Base-by-base conservation (phyloP, 202 grass and related monocot species). In the Setaria italica region DNA sequence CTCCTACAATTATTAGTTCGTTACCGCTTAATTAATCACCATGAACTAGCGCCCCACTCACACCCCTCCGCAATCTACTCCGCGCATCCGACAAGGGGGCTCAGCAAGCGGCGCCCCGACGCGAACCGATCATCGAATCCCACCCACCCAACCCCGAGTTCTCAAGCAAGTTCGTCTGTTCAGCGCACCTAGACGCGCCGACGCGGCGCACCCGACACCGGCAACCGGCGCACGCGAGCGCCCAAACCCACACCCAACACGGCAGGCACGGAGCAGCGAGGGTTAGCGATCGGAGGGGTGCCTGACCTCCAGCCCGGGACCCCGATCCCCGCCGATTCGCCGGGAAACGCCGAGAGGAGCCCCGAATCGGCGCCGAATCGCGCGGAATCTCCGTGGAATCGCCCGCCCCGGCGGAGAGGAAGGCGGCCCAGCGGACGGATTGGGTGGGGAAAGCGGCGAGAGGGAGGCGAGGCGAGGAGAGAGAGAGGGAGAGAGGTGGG, bases 241-340 rank as follows among this genome's bases (percentile, higher is more conserved):
- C 41, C 46, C 47, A 58, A 39, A 41, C 58, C 55, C 37, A 0
- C 30, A 2, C 33, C 82, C 60, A 7, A 68, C 77, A 19, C 39
- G 49, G 35, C 62, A n/a, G 82, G 82, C 68, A 45, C 48, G 12
- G 6, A 68, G 32, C 54, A 50, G 39, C 32, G 25, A 49, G 62
- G 82, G 39, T 30, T 56, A 39, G 63, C 88, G 88, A 89, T 77
- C 83, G 16, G 77, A 84, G 69, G 49, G 60, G 62, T 11, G 48
- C 43, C 87, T 85, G 77, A 85, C 92, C 86, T 88, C 85, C 86
- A 77, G 85, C 67, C 89, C 82, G 65, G 69, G 49, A 9, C 10
- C 57, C 85, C 79, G 80, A 91, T 86, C 80, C 84, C 83, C 77
- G 81, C 65, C 84, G 89, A 82, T 94, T 90, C 87, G 76, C 62